phyloP scores from a whole-genome alignment of 2,329 filamentous ascomycete species.

The Cladosporium velox region DNA sequence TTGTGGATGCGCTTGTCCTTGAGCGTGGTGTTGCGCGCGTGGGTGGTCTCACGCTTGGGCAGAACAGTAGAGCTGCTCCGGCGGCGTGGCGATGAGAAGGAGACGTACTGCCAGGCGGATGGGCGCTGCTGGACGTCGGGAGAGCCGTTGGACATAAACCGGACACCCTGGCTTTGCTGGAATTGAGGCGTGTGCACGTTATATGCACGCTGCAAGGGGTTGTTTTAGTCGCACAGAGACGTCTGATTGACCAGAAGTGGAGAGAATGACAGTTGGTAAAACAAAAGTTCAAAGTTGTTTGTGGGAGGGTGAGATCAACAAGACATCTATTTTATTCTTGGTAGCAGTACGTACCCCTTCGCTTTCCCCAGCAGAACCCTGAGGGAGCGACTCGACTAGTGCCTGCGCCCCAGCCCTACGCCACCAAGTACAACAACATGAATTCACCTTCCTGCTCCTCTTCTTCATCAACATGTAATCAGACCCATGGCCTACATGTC shows the following conservation, averaged over 20 bases:
- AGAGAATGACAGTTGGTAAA: background rate
- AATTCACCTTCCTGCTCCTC: background rate
- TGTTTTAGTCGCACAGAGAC: background rate
- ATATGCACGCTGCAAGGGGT: background rate
- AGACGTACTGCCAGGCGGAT: slow-evolving; percentile 13
- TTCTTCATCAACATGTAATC: background rate
- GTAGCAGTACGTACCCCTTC: slow-evolving; percentile 8
- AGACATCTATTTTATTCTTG: background rate
- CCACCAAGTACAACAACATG: background rate
- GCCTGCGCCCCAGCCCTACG: slow-evolving; percentile 4
- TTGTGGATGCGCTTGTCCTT: slow-evolving; percentile 36
- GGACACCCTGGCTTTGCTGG: background rate
- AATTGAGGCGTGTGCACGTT: background rate
- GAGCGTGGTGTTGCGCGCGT: background rate
- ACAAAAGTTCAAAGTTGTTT: background rate
- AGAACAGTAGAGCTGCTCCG: slow-evolving; percentile 19
- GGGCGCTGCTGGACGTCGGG: slow-evolving; percentile 14
- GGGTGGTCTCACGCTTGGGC: slow-evolving; percentile 14
- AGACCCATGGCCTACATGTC: background rate
- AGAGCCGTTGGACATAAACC: slow-evolving; percentile 16
- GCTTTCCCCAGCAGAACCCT: slow-evolving; percentile 8
- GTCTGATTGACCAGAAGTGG: background rate
- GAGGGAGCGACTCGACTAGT: background rate
- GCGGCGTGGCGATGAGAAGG: slow-evolving; percentile 18
- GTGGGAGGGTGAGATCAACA: slow-evolving; percentile 1